Conservation (phyloP, 345 rosid species). For the Chamaenerion angustifolium region DNA sequence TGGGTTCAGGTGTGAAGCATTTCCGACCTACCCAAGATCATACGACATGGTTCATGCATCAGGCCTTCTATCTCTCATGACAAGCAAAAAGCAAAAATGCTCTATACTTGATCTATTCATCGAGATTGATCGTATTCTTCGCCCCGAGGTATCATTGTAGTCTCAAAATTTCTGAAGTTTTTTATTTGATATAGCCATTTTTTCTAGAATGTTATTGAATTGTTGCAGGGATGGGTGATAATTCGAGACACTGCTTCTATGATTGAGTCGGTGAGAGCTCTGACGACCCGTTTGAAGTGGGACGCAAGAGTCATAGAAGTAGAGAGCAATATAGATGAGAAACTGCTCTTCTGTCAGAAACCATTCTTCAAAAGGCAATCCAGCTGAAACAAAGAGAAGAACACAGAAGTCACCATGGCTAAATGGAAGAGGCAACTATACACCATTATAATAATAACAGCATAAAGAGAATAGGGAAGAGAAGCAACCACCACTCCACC, state of each 20-base stretch:
- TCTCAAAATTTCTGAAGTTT: neutral
- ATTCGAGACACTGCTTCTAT: constrained; percentile 59
- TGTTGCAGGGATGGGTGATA: constrained; percentile 89
- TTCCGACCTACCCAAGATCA: constrained; percentile 88
- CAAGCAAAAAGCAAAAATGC: constrained; percentile 35
- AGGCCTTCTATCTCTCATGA: constrained; percentile 59
- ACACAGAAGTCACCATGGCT: neutral
- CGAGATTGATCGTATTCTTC: constrained; percentile 88
- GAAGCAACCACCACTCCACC: constrained; percentile 12
- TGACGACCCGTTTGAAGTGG: constrained; percentile 69
- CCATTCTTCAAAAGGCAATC: constrained; percentile 65
- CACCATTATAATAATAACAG: neutral
- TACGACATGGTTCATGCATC: constrained; percentile 89
- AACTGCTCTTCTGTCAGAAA: constrained; percentile 88
- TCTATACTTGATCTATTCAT: constrained; percentile 41
- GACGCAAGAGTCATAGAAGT: constrained; percentile 80
- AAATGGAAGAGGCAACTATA: neutral
- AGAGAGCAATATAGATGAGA: constrained; percentile 80
- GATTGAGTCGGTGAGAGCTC: constrained; percentile 65
- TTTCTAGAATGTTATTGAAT: neutral
- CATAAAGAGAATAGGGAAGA: neutral
- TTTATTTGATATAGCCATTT: neutral
- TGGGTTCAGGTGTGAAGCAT: constrained; percentile 80
- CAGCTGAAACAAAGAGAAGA: constrained; percentile 11
- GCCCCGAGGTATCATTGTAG: constrained; percentile 94